Evolutionary conservation across 306 rosid species (phyloP).

Genomic region (Corylus heterophylla): DNA sequence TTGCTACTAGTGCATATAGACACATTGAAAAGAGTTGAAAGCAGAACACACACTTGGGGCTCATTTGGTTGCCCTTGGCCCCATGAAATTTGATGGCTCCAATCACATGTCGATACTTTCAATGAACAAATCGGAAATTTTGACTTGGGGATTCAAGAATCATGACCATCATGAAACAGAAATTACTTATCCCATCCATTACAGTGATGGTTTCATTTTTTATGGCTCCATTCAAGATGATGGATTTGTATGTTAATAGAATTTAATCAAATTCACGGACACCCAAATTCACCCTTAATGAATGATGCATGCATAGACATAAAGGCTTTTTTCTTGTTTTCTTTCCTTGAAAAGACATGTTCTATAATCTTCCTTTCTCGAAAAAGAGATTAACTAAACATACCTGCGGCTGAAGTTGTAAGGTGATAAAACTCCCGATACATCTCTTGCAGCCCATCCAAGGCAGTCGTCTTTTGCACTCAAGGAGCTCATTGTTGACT

Average conservation of each 20-base stretch:
- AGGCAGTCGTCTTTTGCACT: conserved; percentile 49
- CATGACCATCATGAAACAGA: background rate
- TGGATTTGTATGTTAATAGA: background rate
- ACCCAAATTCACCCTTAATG: background rate
- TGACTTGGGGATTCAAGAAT: background rate
- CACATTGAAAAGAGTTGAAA: background rate
- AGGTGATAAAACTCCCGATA: conserved; percentile 66
- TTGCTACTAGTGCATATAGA: background rate
- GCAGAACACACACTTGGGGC: too few relatives aligned
- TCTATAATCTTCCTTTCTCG: too few relatives aligned
- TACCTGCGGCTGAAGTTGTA: conserved; percentile 77
- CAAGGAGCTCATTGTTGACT: conserved; percentile 46
- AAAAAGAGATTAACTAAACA: conserved; percentile 7
- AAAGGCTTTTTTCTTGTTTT: background rate
- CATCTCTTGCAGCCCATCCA: conserved; percentile 84
- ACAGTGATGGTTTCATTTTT: background rate
- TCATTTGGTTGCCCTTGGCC: background rate
- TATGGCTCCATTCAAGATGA: background rate
- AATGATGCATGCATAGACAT: background rate
- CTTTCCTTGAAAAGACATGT: background rate
- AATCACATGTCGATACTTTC: background rate
- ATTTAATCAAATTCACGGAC: background rate
- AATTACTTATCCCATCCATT: background rate
- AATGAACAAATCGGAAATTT: background rate
- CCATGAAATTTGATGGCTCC: background rate